Evolutionary conservation across 306 rosid species (phyloP), one percentile per base, ranked within the genome.

Genomic region (Styphnolobium japonicum): DNA sequence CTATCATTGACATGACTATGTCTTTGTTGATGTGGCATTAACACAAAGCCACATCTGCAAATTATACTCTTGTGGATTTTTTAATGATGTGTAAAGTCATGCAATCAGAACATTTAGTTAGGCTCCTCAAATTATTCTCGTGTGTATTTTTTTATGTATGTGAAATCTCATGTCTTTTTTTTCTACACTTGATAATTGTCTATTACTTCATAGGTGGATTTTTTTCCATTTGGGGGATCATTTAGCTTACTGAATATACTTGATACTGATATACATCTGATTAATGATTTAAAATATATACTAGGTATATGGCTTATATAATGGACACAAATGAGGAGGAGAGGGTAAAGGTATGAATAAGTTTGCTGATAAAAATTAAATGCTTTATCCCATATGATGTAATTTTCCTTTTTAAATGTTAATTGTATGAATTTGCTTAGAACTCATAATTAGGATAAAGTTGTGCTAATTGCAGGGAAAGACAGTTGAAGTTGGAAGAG

Each of bases 251-350:
- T 52, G 9, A 60, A 46, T 60, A 27, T 77, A 7, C 29, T 49
- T 61, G 77, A 70, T 52, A 48, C 71, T 51, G 63, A 61, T 79
- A n/a, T 68, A 19, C 36, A 61, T 74, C 37, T 60, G 36, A 61
- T 83, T 72, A 51, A 70, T 75, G 40, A 46, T 37, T 68, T 63
- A 68, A 34, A 68, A 53, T 66, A 60, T 85, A 58, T 83, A 74
- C 19, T 75, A 96, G 99, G 99, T 96, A 96, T 69, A 96, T 96
- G 99, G 99, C 99, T 0, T 96, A 90, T 85, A 93, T 96, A 70
- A 96, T 96, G 99, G 99, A 96, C 88, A 96, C 99, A 58, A 96
- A 96, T 74, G 98, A 96, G 74, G 98, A 96, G 81, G 99, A 96
- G 87, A 91, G 99, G 84, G 84, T 56, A 36, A 96, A 96, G 97